These are phyloP conservation scores for Ganoderma sp. DNA, from an alignment of 1,284 basidiomycete species.

Conservation along the genomic window DNA sequence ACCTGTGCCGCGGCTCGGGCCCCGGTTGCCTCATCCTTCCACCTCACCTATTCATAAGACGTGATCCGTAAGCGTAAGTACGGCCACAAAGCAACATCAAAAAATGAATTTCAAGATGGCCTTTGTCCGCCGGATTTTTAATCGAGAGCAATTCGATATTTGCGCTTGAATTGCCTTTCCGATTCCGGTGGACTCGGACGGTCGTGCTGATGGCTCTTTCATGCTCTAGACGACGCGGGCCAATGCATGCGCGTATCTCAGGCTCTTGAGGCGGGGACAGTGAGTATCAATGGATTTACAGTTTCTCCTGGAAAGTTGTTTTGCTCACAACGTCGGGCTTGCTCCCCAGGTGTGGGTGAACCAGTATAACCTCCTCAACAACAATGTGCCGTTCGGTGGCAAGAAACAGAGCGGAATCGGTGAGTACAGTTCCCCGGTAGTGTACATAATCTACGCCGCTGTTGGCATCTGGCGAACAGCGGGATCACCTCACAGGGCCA, in stretches of 20 bases:
- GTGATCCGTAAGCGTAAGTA: neutral
- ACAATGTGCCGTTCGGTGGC: constrained; percentile 92
- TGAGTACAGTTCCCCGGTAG: constrained; percentile 33
- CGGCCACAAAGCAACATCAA: neutral
- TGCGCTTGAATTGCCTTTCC: neutral
- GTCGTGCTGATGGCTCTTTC: constrained; percentile 8
- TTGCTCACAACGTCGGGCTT: neutral
- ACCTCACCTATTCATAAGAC: neutral
- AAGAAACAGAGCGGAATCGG: constrained; percentile 85
- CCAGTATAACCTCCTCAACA: constrained; percentile 81
- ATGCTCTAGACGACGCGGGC: constrained; percentile 70
- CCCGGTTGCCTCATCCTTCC: neutral
- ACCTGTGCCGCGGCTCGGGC: neutral
- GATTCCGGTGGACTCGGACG: neutral
- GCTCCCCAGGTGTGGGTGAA: constrained; percentile 83
- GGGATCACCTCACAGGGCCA: constrained; percentile 27
- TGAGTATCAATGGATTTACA: constrained; percentile 43
- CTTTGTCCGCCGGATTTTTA: neutral
- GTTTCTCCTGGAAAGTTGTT: neutral
- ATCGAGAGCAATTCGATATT: neutral
- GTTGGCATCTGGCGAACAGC: constrained; percentile 28
- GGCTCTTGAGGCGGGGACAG: constrained; percentile 85
- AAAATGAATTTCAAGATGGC: neutral
- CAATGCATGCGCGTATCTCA: constrained; percentile 88
- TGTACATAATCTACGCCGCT: constrained; percentile 9